Evolutionary conservation across 129 eudicot species (phyloP), one percentile per base, ranked within the genome.

Genomic region (Tagetes patula): DNA sequence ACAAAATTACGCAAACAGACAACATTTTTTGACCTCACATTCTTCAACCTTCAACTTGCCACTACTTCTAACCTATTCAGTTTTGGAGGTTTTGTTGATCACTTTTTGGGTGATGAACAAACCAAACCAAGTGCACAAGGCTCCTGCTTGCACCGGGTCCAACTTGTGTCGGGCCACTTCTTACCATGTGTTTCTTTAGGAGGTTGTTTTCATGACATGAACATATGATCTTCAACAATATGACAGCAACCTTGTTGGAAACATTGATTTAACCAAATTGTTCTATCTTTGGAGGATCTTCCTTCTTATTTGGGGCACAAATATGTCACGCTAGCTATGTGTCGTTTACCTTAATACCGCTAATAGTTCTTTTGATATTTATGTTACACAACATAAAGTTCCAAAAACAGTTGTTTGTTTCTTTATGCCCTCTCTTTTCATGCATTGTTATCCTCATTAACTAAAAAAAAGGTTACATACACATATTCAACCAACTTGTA

Each of bases 261-360:
- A 55, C 65, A 69, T 48, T 73, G 78, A 84, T 84, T 56, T 70
- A 67, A 42, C 69, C 73, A 71, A 9, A 32, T 46, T 60, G 67
- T 69, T 83, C 72, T 69, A 65, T 76, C 65, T 66, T 82, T 60
- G 82, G 79, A 66, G 79, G 71, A 80, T 73, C 81, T 82, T 85
- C 80, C 82, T 82, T 82, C 82, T 54, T 79, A 85, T 85, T 79
- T 75, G 80, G 80, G 85, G 79, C 83, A 66, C 76, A 75, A 69
- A 60, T 34, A 36, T 82, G 82, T 79, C 79, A 77, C 52, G 52
- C 52, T 53, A 4, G 47, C 72, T 53, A 4, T 45, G 46, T 75
- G 84, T 85, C 84, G 43, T 72, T 65, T 69, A 46, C 67, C 74
- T 63, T 50, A 36, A 66, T 79, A 70, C 61, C 71, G 37, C 48